These are phyloP conservation scores for Colletotrichum cuscutae DNA, from an alignment of 2,329 filamentous ascomycete genomes.

Conservation along the genomic window DNA sequence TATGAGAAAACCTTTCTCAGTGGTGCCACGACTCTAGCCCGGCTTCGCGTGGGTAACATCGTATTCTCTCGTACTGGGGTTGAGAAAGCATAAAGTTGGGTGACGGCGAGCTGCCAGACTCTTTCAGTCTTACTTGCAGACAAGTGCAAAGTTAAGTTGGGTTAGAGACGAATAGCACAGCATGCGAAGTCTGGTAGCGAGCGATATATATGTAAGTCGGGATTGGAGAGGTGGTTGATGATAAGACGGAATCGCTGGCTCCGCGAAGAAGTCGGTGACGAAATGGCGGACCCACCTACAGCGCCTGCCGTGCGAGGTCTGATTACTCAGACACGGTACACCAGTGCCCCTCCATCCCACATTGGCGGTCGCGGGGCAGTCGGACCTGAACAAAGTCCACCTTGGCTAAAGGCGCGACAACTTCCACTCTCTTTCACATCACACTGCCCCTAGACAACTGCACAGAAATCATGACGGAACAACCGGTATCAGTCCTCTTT, in stretches of 20 bases:
- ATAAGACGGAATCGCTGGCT: not conserved
- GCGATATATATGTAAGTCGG: not conserved
- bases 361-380: slow-evolving; percentile 26
- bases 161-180: too few relatives aligned
- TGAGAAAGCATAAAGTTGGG: too few relatives aligned
- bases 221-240: not conserved
- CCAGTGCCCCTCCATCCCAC: slow-evolving; percentile 13
- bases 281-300: not conserved
- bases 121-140: too few relatives aligned
- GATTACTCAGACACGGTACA: not conserved
- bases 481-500: slow-evolving; percentile 79
- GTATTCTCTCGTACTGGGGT: too few relatives aligned
- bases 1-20: not conserved
- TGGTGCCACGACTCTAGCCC: not conserved
- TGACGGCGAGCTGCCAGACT: too few relatives aligned
- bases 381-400: not conserved
- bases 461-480: slow-evolving; percentile 47
- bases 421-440: not conserved
- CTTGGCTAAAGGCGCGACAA: slow-evolving; percentile 17
- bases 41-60: too few relatives aligned
- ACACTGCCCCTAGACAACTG: not conserved
- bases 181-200: not conserved
- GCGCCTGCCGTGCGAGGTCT: not conserved
- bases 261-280: not conserved
- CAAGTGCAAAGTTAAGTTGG: too few relatives aligned